Percentiles rank a stretch among this genome's conserved stretches.
Conservation (phyloP, 2,329 filamentous ascomycete species). For the Calonectria honghensis region DNA sequence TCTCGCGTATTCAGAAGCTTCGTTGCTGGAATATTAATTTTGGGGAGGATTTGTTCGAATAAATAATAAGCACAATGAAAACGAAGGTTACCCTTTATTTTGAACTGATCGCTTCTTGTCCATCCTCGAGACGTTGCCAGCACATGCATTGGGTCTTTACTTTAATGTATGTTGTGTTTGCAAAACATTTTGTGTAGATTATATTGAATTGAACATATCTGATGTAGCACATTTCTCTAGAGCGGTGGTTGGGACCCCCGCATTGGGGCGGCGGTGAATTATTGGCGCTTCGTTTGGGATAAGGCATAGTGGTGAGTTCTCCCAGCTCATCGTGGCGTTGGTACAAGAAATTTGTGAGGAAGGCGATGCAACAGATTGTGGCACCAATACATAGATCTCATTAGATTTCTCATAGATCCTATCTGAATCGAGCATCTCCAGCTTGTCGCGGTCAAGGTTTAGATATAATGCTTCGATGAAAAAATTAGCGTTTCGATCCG, state of each 20-base stretch:
- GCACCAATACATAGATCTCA: neutral
- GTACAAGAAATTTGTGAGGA: too few species aligned
- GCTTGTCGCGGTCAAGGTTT: too few species aligned
- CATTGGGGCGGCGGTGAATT: neutral
- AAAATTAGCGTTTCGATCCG: too few species aligned
- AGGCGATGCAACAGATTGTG: neutral
- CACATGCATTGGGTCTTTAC: slow-evolving; percentile 17
- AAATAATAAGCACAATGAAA: neutral
- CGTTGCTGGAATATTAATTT: neutral
- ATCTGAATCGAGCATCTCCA: too few species aligned
- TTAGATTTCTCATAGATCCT: neutral
- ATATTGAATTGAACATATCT: neutral
- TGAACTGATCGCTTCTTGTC: neutral
- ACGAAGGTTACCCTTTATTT: neutral
- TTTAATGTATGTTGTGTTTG: slow-evolving; percentile 26
- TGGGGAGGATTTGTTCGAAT: neutral
- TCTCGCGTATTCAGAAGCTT: neutral
- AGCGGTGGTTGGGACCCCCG: neutral
- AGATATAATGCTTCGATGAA: too few species aligned
- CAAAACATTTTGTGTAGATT: slow-evolving; percentile 9
- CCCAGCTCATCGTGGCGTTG: slow-evolving; percentile 15
- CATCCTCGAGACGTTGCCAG: slow-evolving; percentile 16
- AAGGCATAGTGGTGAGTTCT: neutral
- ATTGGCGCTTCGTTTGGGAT: slow-evolving; percentile 2
- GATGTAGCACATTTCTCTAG: neutral